These are phyloP conservation scores for Bassia scoparia DNA, from an alignment of 148 eudicot species.

Conservation along the genomic window DNA sequence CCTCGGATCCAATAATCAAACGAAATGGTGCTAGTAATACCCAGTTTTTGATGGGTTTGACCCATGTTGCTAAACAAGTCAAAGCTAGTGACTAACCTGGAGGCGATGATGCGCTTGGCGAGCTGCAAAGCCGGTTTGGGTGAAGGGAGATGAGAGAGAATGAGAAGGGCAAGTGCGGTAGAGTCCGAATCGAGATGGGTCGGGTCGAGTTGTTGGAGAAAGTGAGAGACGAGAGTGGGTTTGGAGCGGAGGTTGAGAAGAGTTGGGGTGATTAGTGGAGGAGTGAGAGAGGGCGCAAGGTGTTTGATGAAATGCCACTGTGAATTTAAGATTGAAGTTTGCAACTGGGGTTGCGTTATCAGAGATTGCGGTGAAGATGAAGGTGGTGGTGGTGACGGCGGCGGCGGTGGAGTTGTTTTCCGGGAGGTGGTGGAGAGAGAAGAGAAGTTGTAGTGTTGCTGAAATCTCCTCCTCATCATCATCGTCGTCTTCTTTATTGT, in stretches of 20 bases:
- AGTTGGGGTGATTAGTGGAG: constrained; percentile 33
- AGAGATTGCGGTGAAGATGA: constrained; percentile 16
- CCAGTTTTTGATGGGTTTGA: constrained; percentile 33
- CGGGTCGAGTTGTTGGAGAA: constrained; percentile 30
- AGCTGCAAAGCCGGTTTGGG: constrained; percentile 40
- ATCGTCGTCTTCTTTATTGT: background rate
- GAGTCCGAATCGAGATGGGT: constrained; percentile 26
- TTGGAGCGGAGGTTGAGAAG: constrained; percentile 42
- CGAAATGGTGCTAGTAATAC: constrained; percentile 31
- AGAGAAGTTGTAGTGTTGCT: constrained; percentile 15
- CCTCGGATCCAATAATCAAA: constrained; percentile 50
- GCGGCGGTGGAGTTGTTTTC: background rate
- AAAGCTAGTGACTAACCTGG: constrained; percentile 1
- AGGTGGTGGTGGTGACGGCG: background rate
- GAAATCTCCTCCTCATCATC: constrained; percentile 3
- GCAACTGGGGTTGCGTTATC: constrained; percentile 20
- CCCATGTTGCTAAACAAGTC: constrained; percentile 37
- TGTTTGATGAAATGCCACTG: constrained; percentile 74
- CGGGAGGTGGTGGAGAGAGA: constrained; percentile 14
- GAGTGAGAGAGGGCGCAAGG: constrained; percentile 28
- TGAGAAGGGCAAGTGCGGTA: constrained; percentile 41
- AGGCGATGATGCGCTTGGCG: constrained; percentile 28
- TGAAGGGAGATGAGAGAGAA: constrained; percentile 35
- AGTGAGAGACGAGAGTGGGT: constrained; percentile 38
- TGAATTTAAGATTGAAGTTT: constrained; percentile 35